Evolutionary conservation across 2,329 filamentous ascomycete species (phyloP), one percentile per base, ranked within the genome.

Genomic region (Furcasterigmium sp.): DNA sequence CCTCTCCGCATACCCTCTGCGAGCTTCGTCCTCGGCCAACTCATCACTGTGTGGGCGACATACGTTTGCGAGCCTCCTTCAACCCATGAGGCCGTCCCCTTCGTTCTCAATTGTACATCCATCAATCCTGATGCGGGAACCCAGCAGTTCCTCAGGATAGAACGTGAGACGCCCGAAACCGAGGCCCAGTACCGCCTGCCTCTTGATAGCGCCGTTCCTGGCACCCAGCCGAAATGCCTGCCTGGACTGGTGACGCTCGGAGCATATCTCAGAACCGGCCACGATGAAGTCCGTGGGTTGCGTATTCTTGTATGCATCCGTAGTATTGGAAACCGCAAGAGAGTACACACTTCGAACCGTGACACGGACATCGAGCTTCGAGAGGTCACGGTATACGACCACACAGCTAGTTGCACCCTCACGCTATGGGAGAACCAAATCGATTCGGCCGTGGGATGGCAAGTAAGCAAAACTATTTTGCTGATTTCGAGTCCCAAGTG

Each of bases 251-350:
- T 82, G 72, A 80, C 73, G 3, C 58, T 83, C 26, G 70, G 70
- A 41, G 67, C 67, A 35, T 82, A 78, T 54, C 60, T 76, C 2
- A 64, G 71, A 30, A 72, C 72, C 3, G 78, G 76, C 0, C 71
- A 73, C 44, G 77, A 82, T 37, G 56, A 56, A 11, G 44, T 76
- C 8, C 53, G 59, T 2, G 69, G 70, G 28, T 69, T 63, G 0
- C 77, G 71, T 40, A 60, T 82, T 3, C 62, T 82, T 3, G 72
- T 81, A 1, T 76, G 78, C 40, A 73, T 82, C 4, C 77, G 76
- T 55, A 77, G 72, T 44, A 65, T 82, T 42, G 75, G 77, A 0
- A 65, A 67, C 6, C 68, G 65, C 40, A 77, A 73, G 57, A 70
- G 52, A 61, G 65, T 80, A 23, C 40, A 47, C 9, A 65, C 66